phyloP scores from a whole-genome alignment of 2,329 filamentous ascomycete species.

The Penicillium sp. region DNA sequence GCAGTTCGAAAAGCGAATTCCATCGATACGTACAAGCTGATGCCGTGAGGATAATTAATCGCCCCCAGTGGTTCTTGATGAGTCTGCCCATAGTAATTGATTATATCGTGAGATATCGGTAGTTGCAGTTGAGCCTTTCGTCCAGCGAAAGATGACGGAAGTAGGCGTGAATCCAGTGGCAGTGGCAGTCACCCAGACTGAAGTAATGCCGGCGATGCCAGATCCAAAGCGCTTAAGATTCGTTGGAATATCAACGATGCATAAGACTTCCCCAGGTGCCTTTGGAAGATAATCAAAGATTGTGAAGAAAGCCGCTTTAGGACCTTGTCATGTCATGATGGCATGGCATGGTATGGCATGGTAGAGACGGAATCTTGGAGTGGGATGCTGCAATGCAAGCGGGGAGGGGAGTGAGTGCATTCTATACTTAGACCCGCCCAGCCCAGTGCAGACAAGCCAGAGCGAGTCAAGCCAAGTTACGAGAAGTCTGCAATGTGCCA shows the following conservation, averaged over 20 bases:
- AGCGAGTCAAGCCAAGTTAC: constrained; percentile 1
- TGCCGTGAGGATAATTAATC: constrained; percentile 87
- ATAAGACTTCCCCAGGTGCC: neutral
- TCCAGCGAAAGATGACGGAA: constrained; percentile 31
- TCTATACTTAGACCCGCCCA: constrained; percentile 24
- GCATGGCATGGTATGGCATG: constrained; percentile 6
- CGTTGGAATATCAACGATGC: no score
- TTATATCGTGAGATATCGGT: constrained; percentile 4
- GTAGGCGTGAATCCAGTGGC: neutral
- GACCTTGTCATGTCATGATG: neutral
- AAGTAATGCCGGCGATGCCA: neutral
- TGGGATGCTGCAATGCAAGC: constrained; percentile 11
- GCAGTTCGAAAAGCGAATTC: neutral
- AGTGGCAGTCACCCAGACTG: constrained; percentile 5
- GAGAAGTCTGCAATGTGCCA: constrained; percentile 17
- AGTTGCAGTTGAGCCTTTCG: constrained; percentile 21
- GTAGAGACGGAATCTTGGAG: constrained; percentile 4
- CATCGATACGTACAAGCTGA: constrained; percentile 66
- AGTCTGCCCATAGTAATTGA: constrained; percentile 78
- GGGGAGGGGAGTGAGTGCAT: constrained; percentile 16
- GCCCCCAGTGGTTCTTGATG: constrained; percentile 99
- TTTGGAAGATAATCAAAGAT: neutral
- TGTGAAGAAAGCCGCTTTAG: neutral
- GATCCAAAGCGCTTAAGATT: neutral
- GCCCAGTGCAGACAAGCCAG: constrained; percentile 9